Evolutionary conservation across 2,329 filamentous ascomycete genomes (phyloP), one percentile per base, ranked within the genome.

Genomic region (Aschersonia sp.): DNA sequence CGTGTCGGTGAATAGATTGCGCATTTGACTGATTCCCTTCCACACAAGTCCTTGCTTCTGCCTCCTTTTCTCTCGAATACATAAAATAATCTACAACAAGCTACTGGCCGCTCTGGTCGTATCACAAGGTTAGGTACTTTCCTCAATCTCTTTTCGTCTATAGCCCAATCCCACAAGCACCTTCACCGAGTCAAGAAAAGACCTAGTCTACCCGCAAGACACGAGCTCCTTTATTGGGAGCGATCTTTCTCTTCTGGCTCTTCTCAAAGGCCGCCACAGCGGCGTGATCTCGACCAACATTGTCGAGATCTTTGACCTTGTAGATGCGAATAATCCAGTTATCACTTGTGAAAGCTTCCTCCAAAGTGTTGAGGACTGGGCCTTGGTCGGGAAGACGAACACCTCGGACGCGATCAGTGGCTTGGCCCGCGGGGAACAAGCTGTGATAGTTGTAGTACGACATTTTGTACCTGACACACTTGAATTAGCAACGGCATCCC

Each of bases 281-380:
- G 4, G 78, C 78, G 62, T 96, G 91, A 59, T 95, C 88, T 63
- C 92, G 81, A 48, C 89, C 91, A 55, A 98, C 74, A 65, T 97
- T 97, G 71, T 98, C 92, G 51, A 96, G 81, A 59, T 95, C 89
- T 74, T 98, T 98, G 70, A 98, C 92, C 77, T 98, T 98, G 77
- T 96, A 98, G 61, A 98, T 96, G 54, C 92, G 80, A 63, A 98
- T 97, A 66, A 98, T 98, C 92, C 92, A 98, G 77, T 98, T 98
- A 74, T 98, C 92, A 61, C 88, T 95, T 48, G 94, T 98, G 66
- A 94, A 98, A 7, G 92, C 92, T 70, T 98, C 92, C 64, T 98
- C 92, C 44, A 98, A 69, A 4, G 84, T 92, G 67, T 84, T 88
- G 50, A 98, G 82, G 51, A 85, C 78, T 6, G 92, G 92, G 1